Conservation (phyloP, 495 filamentous ascomycete species). For the Penicillium paradoxum region DNA sequence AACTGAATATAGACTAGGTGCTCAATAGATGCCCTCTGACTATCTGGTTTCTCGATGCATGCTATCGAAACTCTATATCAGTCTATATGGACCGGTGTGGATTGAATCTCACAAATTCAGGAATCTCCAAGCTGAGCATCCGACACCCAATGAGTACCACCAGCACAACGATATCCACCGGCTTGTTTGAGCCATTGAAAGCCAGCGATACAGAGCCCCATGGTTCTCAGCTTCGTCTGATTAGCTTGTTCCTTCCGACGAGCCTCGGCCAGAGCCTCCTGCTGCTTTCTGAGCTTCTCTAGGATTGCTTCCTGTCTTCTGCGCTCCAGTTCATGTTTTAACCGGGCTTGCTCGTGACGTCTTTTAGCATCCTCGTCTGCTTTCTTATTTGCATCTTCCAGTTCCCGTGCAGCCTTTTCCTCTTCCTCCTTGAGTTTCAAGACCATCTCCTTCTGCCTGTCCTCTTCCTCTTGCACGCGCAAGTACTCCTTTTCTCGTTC, state of each 20-base stretch:
- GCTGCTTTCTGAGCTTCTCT: slow-evolving; percentile 23
- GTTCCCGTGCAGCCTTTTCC: slow-evolving; percentile 7
- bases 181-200: slow-evolving; percentile 11
- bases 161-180: slow-evolving; percentile 43
- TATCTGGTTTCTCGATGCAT: too few relatives aligned
- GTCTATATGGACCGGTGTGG: too few relatives aligned
- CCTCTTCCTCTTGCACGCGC: background rate
- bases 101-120: too few relatives aligned
- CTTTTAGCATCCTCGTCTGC: slow-evolving; percentile 21
- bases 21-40: too few relatives aligned
- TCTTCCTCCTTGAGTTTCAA: slow-evolving; percentile 10
- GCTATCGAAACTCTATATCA: too few relatives aligned
- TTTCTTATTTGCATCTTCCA: slow-evolving; percentile 13
- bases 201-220: slow-evolving; percentile 42
- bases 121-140: too few relatives aligned
- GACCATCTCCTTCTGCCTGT: background rate
- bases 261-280: slow-evolving; percentile 14
- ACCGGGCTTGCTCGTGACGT: slow-evolving; percentile 31
- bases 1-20: too few relatives aligned
- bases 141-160: slow-evolving; percentile 6
- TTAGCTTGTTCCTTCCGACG: slow-evolving; percentile 35
- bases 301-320: slow-evolving; percentile 27
- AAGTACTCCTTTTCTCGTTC: slow-evolving; percentile 13
- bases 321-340: slow-evolving; percentile 27
- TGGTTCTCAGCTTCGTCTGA: slow-evolving; percentile 40